phyloP scores from a whole-genome alignment of 2,329 filamentous ascomycete genomes.

The Aspergillus sp. region DNA sequence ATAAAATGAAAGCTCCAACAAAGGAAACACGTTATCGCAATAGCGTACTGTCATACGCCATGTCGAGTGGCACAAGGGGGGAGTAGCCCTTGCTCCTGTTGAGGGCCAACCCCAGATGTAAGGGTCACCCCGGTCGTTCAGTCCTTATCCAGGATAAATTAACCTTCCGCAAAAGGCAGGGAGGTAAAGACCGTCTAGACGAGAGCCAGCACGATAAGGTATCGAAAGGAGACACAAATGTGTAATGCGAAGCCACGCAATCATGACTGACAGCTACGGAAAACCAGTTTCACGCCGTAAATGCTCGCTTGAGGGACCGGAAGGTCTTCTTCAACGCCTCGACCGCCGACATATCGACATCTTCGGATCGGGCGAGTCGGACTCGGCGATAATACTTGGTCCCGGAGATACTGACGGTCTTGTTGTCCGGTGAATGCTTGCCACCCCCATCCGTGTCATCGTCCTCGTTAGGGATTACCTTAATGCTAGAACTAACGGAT shows the following conservation, averaged over 20 bases:
- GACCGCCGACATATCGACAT: slow-evolving; percentile 14
- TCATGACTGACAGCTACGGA: slow-evolving; percentile 5
- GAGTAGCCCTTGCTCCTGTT: background rate
- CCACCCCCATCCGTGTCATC: slow-evolving; percentile 22
- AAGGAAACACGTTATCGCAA: slow-evolving; percentile 19
- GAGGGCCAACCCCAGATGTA: background rate
- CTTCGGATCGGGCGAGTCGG: slow-evolving; percentile 7
- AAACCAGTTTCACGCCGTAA: slow-evolving; percentile 26
- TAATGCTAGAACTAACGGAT: slow-evolving; percentile 46
- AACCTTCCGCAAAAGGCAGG: background rate
- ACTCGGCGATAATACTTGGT: slow-evolving; percentile 9
- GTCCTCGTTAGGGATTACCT: slow-evolving; percentile 40
- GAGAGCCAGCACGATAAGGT: background rate
- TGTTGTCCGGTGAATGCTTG: slow-evolving; percentile 27
- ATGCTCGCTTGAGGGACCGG: slow-evolving; percentile 27
- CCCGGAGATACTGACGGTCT: slow-evolving; percentile 29
- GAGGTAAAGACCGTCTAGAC: background rate
- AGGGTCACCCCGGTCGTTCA: background rate
- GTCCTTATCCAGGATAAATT: background rate
- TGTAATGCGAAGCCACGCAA: slow-evolving; percentile 8
- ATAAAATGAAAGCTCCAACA: slow-evolving; percentile 11
- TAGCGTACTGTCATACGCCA: background rate
- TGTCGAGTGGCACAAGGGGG: background rate
- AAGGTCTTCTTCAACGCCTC: slow-evolving; percentile 14
- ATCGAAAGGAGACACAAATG: slow-evolving; percentile 4